Base-by-base conservation (phyloP, 495 filamentous ascomycete species). In the Xylaria telfairii region DNA sequence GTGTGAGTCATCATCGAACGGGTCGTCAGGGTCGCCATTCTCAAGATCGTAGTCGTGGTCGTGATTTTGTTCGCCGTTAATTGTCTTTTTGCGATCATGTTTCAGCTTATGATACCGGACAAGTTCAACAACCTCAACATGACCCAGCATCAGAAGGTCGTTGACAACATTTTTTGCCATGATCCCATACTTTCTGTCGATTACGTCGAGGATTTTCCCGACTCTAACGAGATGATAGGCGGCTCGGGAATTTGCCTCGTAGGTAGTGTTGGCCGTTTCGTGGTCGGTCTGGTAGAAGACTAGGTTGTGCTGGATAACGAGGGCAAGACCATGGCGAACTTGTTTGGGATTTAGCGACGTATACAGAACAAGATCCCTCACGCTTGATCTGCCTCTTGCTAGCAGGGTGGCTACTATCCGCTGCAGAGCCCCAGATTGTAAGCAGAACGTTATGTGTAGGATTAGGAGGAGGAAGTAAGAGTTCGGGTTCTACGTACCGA, bases 281-380 rank as follows among this genome's bases (percentile, higher is more conserved):
- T 83, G 74, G 47, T 92, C 88, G 67, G 88, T 87, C 72, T 90
- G 87, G 79, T 95, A 90, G 76, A 90, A 91, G 13, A 97, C 86
- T 21, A 99, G 87, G 71, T 95, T 92, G 74, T 96, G 90, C 78
- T 98, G 96, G 54, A 95, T 85, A 74, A 99, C 92, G 32, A 95
- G 90, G 42, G 87, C 89, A 47, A 98, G 86, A 19, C 91, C 94
- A 81, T 94, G 87, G 65, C 88, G 92, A 42, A 97, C 79, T 72
- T 94, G 90, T 42, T 87, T 86, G 10, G 86, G 82, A 47, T 87
- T 86, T 44, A 98, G 87, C 34, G 85, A 84, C 15, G 92, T 91
- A 73, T 92, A 85, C 47, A 87, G 88, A 65, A 80, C 83, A 37
- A 99, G 82, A 41, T 86, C 86, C n/a, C 82, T 78, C 47, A 96